Conservation (phyloP, 2,329 filamentous ascomycete species). For the Leptographium lundbergii region DNA sequence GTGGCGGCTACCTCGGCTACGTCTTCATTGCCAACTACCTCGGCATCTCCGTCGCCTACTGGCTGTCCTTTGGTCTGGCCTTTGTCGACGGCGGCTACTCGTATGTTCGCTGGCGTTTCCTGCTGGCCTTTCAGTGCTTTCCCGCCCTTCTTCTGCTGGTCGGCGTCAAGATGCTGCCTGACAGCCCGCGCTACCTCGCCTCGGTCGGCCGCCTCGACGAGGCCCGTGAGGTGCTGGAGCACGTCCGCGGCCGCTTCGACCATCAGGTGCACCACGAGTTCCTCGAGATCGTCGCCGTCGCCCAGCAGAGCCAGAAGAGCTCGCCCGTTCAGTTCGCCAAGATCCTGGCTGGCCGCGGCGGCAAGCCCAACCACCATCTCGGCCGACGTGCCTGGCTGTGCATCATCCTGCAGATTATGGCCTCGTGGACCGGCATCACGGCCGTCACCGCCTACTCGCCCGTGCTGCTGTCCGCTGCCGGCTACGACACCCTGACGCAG, state of each 20-base stretch:
- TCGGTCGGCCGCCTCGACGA: conserved; percentile 15
- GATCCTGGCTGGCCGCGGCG: conserved; percentile 23
- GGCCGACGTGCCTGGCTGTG: conserved; percentile 27
- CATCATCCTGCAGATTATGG: conserved; percentile 27
- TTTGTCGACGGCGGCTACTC: conserved; percentile 15
- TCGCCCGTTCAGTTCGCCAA: conserved; percentile 24
- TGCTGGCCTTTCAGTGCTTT: conserved; percentile 26
- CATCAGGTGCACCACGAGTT: conserved; percentile 26
- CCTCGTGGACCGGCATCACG: conserved; percentile 30
- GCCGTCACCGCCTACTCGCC: conserved; percentile 26
- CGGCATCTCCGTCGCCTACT: conserved; percentile 30
- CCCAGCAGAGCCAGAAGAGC: conserved; percentile 24
- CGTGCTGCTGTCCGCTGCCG: conserved; percentile 20
- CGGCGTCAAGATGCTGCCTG: conserved; percentile 29
- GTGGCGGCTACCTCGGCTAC: conserved; percentile 32
- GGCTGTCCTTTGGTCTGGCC: conserved; percentile 23
- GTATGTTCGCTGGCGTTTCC: conserved; percentile 24
- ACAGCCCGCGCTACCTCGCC: conserved; percentile 26
- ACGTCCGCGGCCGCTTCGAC: conserved; percentile 20
- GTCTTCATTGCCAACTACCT: conserved; percentile 41
- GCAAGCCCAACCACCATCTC: conserved; percentile 22
- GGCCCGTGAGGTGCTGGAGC: conserved; percentile 17
- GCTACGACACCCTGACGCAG: conserved; percentile 25
- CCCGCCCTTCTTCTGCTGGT: conserved; percentile 26
- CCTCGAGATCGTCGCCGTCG: conserved; percentile 26